phyloP scores from a whole-genome alignment of 106 monocot genomes.

The Allium sativum region DNA sequence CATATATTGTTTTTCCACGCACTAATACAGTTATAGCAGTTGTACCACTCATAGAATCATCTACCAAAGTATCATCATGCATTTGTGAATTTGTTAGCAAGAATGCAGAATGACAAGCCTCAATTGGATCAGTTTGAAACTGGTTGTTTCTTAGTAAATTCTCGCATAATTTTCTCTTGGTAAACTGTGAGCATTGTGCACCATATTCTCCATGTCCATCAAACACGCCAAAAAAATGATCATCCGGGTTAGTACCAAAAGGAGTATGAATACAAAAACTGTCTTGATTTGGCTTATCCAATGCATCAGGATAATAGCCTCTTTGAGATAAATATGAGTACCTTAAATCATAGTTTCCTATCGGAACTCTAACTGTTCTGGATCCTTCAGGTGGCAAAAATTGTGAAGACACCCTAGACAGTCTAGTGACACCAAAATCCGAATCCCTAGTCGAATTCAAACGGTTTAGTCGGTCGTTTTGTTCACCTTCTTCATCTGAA shows the following conservation, averaged over 20 bases:
- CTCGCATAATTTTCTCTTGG: constrained; percentile 74
- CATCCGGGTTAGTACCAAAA: constrained; percentile 72
- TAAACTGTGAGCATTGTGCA: constrained; percentile 89
- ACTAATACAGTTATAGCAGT: constrained; percentile 81
- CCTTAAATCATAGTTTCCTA: constrained; percentile 68
- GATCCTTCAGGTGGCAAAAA: constrained; percentile 94
- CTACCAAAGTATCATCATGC: constrained; percentile 65
- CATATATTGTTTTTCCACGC: constrained; percentile 65
- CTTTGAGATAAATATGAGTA: constrained; percentile 92
- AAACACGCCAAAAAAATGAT: constrained; percentile 97
- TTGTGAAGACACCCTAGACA: constrained; percentile 81
- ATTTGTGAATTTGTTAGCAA: constrained; percentile 72
- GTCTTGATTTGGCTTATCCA: constrained; percentile 93
- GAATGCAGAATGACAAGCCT: constrained; percentile 63
- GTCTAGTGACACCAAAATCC: constrained; percentile 46
- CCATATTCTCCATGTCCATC: constrained; percentile 96
- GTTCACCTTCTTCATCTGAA: constrained; percentile 40
- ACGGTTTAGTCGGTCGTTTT: constrained; percentile 38
- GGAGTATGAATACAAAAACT: constrained; percentile 88
- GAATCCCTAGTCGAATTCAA: constrained; percentile 44
- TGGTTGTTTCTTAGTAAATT: constrained; percentile 64
- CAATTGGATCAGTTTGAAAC: constrained; percentile 50
- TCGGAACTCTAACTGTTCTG: constrained; percentile 51
- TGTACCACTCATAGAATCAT: constrained; percentile 95
- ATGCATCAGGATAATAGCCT: constrained; percentile 91